phyloP scores from a whole-genome alignment of 2,329 filamentous ascomycete genomes.

The Penicillium hesseltinei region DNA sequence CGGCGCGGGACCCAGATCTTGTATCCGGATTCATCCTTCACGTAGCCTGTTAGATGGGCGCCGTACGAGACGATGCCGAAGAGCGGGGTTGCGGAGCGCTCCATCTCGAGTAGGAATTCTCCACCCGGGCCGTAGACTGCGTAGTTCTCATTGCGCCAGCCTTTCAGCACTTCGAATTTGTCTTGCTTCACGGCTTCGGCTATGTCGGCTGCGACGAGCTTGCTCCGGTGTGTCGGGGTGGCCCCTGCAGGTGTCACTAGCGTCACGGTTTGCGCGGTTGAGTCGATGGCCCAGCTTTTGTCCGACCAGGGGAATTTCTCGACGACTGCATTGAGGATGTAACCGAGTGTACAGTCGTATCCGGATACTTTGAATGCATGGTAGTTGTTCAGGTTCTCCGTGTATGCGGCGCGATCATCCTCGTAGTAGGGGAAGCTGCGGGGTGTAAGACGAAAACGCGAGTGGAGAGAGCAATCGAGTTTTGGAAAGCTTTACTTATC shows the following conservation, averaged over 20 bases:
- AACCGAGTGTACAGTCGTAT: slow-evolving; percentile 62
- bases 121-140: slow-evolving; percentile 66
- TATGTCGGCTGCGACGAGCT: slow-evolving; percentile 57
- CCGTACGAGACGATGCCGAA: slow-evolving; percentile 77
- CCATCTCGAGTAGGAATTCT: slow-evolving; percentile 67
- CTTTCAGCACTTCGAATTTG: slow-evolving; percentile 70
- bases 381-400: slow-evolving; percentile 54
- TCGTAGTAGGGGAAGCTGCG: slow-evolving; percentile 74
- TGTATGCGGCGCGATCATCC: slow-evolving; percentile 57
- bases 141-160: slow-evolving; percentile 80
- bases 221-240: slow-evolving; percentile 63
- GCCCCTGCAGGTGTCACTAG: slow-evolving; percentile 55
- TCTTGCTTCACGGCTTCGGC: slow-evolving; percentile 66
- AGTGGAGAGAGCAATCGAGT: not conserved
- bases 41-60: slow-evolving; percentile 76
- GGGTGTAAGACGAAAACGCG: slow-evolving; percentile 15
- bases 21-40: slow-evolving; percentile 57
- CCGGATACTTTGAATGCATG: slow-evolving; percentile 66
- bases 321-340: slow-evolving; percentile 52
- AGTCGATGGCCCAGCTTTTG: slow-evolving; percentile 60
- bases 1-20: slow-evolving; percentile 83
- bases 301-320: slow-evolving; percentile 50
- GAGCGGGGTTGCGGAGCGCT: slow-evolving; percentile 70
- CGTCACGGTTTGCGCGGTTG: slow-evolving; percentile 59
- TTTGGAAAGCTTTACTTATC: slow-evolving; percentile 45